Conservation (phyloP, 2,329 filamentous ascomycete species). For the Fusarium sp. region DNA sequence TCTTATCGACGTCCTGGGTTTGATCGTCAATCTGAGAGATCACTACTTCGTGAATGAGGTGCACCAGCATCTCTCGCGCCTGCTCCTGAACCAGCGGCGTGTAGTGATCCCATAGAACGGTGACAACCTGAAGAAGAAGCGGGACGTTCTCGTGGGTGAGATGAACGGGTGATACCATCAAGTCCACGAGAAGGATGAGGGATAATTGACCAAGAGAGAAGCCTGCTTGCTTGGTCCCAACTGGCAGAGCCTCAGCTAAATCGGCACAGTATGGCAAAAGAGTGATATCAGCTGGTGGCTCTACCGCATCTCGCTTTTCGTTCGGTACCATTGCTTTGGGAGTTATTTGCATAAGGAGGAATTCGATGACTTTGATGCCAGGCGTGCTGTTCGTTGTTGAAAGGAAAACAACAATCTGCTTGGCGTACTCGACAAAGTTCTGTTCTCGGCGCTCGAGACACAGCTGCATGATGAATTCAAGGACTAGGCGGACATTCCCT, state of each 20-base stretch:
- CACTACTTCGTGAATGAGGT: constrained; percentile 95
- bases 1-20: constrained; percentile 70
- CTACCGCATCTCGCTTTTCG: constrained; percentile 78
- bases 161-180: constrained; percentile 93
- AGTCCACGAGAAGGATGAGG: constrained; percentile 91
- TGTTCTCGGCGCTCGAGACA: constrained; percentile 95
- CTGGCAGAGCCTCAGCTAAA: constrained; percentile 79
- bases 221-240: constrained; percentile 90
- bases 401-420: constrained; percentile 96
- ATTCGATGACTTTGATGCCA: constrained; percentile 93
- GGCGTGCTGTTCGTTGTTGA: constrained; percentile 80
- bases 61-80: constrained; percentile 96
- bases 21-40: constrained; percentile 81
- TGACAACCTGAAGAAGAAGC: constrained; percentile 87
- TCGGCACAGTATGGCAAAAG: constrained; percentile 91
- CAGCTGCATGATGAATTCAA: constrained; percentile 95
- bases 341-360: constrained; percentile 88
- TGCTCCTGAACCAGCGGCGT: constrained; percentile 95
- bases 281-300: constrained; percentile 77
- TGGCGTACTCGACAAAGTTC: constrained; percentile 97
- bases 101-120: constrained; percentile 98
- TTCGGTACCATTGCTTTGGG: constrained; percentile 98
- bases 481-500: constrained; percentile 91
- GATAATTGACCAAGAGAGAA: constrained; percentile 94
- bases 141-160: constrained; percentile 84